These are phyloP conservation scores for Fraxinus nigra DNA, from an alignment of 305 asterid species.

Conservation along the genomic window DNA sequence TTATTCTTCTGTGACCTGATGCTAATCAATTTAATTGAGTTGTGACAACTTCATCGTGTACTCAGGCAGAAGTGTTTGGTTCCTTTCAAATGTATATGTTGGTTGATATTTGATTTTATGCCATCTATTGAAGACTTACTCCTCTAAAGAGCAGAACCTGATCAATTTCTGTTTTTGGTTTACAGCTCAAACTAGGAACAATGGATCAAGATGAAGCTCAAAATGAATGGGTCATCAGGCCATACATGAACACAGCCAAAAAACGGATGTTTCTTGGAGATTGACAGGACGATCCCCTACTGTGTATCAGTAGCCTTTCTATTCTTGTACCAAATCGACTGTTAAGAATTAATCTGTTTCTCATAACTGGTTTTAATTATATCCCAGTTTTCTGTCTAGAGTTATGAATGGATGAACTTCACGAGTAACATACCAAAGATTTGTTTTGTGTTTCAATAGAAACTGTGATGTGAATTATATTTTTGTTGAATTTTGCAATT, in stretches of 20 bases:
- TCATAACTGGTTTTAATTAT: not conserved
- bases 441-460: no score
- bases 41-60: not conserved
- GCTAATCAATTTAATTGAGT: not conserved
- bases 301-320: not conserved
- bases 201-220: constrained; percentile 91
- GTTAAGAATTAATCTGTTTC: not conserved
- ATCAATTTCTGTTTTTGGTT: no score
- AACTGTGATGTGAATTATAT: no score
- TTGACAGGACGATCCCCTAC: constrained; percentile 18
- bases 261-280: constrained; percentile 47
- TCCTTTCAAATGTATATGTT: not conserved
- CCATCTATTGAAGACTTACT: no score
- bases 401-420: not conserved
- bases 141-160: not conserved
- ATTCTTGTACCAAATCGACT: not conserved
- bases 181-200: constrained; percentile 72
- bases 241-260: constrained; percentile 78
- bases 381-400: not conserved
- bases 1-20: not conserved
- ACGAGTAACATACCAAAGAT: not conserved
- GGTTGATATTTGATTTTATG: not conserved
- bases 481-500: no score
- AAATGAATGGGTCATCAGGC: constrained; percentile 64
- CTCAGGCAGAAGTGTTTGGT: not conserved